Base-by-base conservation (phyloP, 371 early-diverging fungal species). In the Vairimorpha necatrix region DNA sequence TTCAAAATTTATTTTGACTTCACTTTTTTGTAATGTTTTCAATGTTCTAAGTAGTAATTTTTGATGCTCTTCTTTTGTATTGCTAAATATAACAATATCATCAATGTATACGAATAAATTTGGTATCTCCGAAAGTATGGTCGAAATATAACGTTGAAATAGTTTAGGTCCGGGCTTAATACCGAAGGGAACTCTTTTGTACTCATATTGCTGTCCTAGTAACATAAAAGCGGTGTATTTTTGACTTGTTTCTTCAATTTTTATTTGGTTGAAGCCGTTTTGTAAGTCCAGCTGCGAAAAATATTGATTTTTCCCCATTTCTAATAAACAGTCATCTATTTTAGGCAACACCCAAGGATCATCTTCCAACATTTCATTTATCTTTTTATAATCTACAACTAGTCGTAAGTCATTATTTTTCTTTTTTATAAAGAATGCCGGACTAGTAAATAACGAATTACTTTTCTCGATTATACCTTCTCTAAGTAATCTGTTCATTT, bases 1-100 rank as follows among this genome's bases (percentile, higher is more conserved):
- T 0, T 46, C 56, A 0, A 69, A 69, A 46, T 83, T 85, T 13
- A 87, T 71, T n/a, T 74, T 58, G 9, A 88, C 60, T 6, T 79
- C 74, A 14, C 68, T 66, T 11, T 80, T 68, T 7, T 74, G 20
- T 1, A 87, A 80, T 14, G 61, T 69, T 42, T 77, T 50, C 16
- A 88, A 82, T 0, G 87, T 74, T 42, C 16, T 0, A 28, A 70
- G 30, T 0, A 87, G 30, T 54, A 85, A 84, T 0, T 66, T 13
- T 0, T 81, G 0, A 72, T 87, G 87, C 22, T 84, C 79, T 24
- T 84, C 83, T 20, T 36, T 36, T 0, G 70, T 76, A 0, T 36
- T n/a, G 9, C 83, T 83, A 61, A 73, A 87, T 14, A 87, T 68
- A 0, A 87, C 62, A 22, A 87, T 82, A 76, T 88, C 87, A 61